Conservation (phyloP, 2,329 filamentous ascomycete species). For the Talaromyces pinophilus region DNA sequence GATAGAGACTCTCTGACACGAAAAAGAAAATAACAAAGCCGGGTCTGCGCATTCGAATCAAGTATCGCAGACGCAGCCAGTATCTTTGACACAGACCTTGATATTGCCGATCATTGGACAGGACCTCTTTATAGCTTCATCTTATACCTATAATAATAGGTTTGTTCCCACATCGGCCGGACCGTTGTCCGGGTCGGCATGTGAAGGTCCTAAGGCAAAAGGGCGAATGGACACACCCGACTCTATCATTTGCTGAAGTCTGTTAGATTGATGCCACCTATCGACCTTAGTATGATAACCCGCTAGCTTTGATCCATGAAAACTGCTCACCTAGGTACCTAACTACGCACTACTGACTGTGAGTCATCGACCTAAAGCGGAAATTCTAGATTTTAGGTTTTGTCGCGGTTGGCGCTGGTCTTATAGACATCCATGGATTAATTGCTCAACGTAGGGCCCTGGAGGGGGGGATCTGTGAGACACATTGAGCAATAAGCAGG, state of each 20-base stretch:
- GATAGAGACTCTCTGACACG: neutral
- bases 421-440: conserved; percentile 11
- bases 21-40: neutral
- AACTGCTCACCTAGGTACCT: neutral
- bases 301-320: neutral
- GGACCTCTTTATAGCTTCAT: conserved; percentile 2
- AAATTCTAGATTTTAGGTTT: conserved; percentile 9
- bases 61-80: neutral
- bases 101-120: neutral
- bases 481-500: neutral
- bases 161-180: conserved; percentile 3
- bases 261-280: neutral
- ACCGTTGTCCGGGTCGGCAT: conserved; percentile 15
- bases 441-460: neutral
- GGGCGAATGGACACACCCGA: conserved; percentile 8
- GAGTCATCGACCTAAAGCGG: neutral
- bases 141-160: neutral
- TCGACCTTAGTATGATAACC: neutral
- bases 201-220: neutral
- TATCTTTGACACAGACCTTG: conserved; percentile 3
- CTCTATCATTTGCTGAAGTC: conserved; percentile 4
- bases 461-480: conserved; percentile 13
- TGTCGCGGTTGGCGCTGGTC: conserved; percentile 11
- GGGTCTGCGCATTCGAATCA: neutral
- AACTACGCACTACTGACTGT: neutral